phyloP scores from a whole-genome alignment of 2,329 filamentous ascomycete genomes.

The Beauveria scarabaeidicola region DNA sequence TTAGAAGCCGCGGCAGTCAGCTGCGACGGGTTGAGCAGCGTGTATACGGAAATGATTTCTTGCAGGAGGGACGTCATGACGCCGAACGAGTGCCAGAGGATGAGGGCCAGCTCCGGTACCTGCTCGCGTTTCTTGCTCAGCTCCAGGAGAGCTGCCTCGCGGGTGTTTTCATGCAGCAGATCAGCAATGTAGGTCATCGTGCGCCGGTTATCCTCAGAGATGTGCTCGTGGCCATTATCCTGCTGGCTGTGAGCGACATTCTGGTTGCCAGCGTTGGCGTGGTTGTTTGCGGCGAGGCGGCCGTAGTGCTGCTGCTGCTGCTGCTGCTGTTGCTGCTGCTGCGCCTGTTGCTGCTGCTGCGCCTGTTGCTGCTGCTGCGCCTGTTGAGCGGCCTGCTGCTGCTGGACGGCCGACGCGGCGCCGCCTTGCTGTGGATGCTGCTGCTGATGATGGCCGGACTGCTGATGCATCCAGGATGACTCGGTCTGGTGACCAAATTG shows the following conservation, averaged over 20 bases:
- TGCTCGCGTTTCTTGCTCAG: constrained; percentile 98
- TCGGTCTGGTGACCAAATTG: constrained; percentile 56
- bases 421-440: constrained; percentile 44
- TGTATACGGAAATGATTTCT: constrained; percentile 98
- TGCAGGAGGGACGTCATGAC: constrained; percentile 97
- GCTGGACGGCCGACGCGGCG: constrained; percentile 43
- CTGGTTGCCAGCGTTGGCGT: constrained; percentile 40
- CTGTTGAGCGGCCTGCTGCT: constrained; percentile 29
- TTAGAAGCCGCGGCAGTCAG: constrained; percentile 96
- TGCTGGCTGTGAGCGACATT: constrained; percentile 37
- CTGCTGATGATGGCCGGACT: constrained; percentile 47
- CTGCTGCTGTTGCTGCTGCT: constrained; percentile 46
- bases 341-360: constrained; percentile 28
- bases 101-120: constrained; percentile 89
- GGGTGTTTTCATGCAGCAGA: constrained; percentile 74
- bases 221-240: constrained; percentile 52
- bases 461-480: constrained; percentile 60
- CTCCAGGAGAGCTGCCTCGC: constrained; percentile 87
- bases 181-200: constrained; percentile 93
- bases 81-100: constrained; percentile 97
- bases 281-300: constrained; percentile 56
- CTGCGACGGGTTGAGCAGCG: constrained; percentile 90
- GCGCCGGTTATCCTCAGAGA: constrained; percentile 84
- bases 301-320: constrained; percentile 58
- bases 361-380: neutral